phyloP scores from a whole-genome alignment of 768 basidiomycete species.

The Bullera alba region DNA sequence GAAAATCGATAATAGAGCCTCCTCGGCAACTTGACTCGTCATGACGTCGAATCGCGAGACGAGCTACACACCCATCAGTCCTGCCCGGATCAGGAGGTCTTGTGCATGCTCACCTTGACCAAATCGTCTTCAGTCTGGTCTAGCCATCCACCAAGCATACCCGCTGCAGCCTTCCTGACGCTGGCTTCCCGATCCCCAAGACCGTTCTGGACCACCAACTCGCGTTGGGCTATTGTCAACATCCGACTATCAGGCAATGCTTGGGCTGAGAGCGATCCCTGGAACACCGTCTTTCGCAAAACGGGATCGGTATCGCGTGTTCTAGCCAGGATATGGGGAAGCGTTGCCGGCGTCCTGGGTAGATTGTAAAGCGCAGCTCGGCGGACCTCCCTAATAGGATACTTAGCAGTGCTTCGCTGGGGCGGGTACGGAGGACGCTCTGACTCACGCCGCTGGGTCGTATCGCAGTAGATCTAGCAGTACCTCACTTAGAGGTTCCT shows the following conservation, averaged over 20 bases:
- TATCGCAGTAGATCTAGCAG: constrained; percentile 57
- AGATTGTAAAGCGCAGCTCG: constrained; percentile 68
- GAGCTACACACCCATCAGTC: no score
- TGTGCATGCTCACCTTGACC: constrained; percentile 48
- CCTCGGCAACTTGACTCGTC: constrained; percentile 55
- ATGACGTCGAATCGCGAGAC: constrained; percentile 39
- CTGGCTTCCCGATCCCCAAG: constrained; percentile 73
- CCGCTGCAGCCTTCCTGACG: constrained; percentile 66
- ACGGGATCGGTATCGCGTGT: constrained; percentile 70
- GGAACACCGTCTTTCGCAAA: constrained; percentile 68
- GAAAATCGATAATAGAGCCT: constrained; percentile 69
- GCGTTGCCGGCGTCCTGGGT: constrained; percentile 53
- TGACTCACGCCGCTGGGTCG: constrained; percentile 68
- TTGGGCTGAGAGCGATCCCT: constrained; percentile 56
- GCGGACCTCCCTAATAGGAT: constrained; percentile 69
- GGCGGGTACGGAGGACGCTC: neutral
- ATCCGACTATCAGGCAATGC: constrained; percentile 57
- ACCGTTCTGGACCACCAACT: constrained; percentile 70
- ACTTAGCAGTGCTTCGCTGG: neutral
- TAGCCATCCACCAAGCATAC: constrained; percentile 69
- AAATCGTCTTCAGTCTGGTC: constrained; percentile 53
- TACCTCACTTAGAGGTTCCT: constrained; percentile 36
- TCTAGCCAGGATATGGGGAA: constrained; percentile 64
- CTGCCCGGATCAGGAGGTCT: constrained; percentile 7
- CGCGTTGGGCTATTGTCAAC: constrained; percentile 65